A percentile compares a stretch with the other conserved stretches of the same genome.
Evolutionary conservation across 495 filamentous ascomycete species (phyloP).

Genomic region (Friedmanniomyces simplex): DNA sequence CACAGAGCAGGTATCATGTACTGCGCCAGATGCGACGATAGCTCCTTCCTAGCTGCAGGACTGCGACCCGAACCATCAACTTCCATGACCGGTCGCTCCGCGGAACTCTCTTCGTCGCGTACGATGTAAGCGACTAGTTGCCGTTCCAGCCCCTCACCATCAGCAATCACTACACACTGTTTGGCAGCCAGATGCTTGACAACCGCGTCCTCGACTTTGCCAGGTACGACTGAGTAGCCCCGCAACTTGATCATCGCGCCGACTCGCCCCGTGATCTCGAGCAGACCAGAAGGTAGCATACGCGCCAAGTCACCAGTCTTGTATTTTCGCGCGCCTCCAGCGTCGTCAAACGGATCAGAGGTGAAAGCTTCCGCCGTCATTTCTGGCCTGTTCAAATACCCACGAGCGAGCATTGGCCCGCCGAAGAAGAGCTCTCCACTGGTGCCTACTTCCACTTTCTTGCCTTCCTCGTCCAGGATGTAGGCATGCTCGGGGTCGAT

Average conservation of each 20-base stretch:
- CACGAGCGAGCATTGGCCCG: conserved; percentile 26
- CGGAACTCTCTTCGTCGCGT: conserved; percentile 41
- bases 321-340: conserved; percentile 28
- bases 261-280: conserved; percentile 30
- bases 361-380: conserved; percentile 27
- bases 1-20: conserved; percentile 64
- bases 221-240: conserved; percentile 31
- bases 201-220: conserved; percentile 48
- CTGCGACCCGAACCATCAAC: conserved; percentile 52
- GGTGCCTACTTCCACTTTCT: conserved; percentile 35
- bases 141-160: conserved; percentile 55
- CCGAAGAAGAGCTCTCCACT: conserved; percentile 30
- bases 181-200: conserved; percentile 49
- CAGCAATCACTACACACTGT: conserved; percentile 47
- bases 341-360: conserved; percentile 20
- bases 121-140: conserved; percentile 62
- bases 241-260: conserved; percentile 32
- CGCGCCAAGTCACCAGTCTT: conserved; percentile 28
- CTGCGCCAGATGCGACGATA: conserved; percentile 49
- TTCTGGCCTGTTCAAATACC: conserved; percentile 30
- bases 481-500: conserved; percentile 49
- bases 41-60: conserved; percentile 42
- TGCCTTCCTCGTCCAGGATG: conserved; percentile 47
- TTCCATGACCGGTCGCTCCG: conserved; percentile 42
- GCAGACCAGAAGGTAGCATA: conserved; percentile 27